phyloP scores from a whole-genome alignment of 164 flowering plant genomes.

The Stephania yunnanensis region DNA sequence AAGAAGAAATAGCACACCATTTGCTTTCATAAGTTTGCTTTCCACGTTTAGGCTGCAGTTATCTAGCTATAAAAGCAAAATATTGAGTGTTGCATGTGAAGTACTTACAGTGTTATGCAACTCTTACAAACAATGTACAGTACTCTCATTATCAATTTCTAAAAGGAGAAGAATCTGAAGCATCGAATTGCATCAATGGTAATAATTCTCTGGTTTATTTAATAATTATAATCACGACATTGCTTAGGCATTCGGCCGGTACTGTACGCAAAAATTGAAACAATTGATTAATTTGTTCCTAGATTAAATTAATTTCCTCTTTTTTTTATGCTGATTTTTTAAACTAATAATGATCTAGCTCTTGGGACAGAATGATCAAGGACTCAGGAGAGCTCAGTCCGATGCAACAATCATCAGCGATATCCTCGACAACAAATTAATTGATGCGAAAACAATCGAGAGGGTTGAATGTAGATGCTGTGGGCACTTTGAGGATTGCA shows the following conservation, averaged over 20 bases:
- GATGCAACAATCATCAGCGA: constrained; percentile 25
- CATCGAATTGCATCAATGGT: no score
- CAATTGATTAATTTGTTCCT: neutral
- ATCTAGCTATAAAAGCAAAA: no score
- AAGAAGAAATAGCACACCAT: neutral
- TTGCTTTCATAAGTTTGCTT: neutral
- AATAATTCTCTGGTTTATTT: neutral
- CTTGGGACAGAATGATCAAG: constrained; percentile 22
- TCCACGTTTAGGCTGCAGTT: neutral
- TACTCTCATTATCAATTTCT: neutral
- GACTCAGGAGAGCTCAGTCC: constrained; percentile 31
- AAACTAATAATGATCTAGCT: neutral
- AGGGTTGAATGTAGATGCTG: constrained; percentile 51
- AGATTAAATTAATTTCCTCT: neutral
- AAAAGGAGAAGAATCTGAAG: no score
- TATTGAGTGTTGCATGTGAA: neutral
- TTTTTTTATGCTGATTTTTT: neutral
- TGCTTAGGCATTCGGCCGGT: no score
- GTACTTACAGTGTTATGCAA: no score
- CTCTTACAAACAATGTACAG: neutral
- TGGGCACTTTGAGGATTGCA: constrained; percentile 57
- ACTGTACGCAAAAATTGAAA: no score
- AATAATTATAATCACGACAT: no score
- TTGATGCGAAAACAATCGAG: constrained; percentile 16
- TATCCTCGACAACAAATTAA: constrained; percentile 5